Conservation (phyloP, 2,329 filamentous ascomycete genomes). For the Colletotrichum theobromicola region DNA sequence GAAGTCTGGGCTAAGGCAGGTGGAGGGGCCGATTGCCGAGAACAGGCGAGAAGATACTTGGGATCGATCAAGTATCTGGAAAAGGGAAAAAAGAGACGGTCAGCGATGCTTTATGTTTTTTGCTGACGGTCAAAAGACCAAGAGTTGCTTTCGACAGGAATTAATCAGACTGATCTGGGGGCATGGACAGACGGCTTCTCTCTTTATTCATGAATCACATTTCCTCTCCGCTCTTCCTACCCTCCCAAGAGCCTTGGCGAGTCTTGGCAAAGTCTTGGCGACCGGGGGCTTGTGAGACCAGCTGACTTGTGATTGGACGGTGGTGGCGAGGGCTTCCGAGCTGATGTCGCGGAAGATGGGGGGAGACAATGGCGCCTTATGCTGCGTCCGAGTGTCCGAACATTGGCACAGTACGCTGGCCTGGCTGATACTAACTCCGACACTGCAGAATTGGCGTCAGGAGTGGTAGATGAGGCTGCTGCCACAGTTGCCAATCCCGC, state of each 20-base stretch:
- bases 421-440: neutral
- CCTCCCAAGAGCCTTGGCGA: conserved; percentile 17
- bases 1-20: neutral
- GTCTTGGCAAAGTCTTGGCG: conserved; percentile 21
- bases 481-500: neutral
- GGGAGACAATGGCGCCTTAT: neutral
- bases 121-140: neutral
- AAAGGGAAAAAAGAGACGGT: conserved; percentile 1
- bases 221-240: conserved; percentile 22
- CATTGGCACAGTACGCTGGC: neutral
- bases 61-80: neutral
- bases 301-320: conserved; percentile 1
- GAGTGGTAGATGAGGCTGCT: neutral
- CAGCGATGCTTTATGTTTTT: conserved; percentile 21
- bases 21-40: conserved; percentile 11
- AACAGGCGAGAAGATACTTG: neutral
- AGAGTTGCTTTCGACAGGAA: conserved; percentile 2
- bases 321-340: conserved; percentile 16
- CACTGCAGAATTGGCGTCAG: rapidly evolving
- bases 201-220: conserved; percentile 23
- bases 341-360: conserved; percentile 14
- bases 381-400: neutral
- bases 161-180: conserved; percentile 1
- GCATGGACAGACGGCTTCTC: conserved; percentile 13
- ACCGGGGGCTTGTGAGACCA: conserved; percentile 8